Evolutionary conservation across 2,329 filamentous ascomycete genomes (phyloP), one percentile per base, ranked within the genome.

Genomic region (Zymoseptoria brevis): DNA sequence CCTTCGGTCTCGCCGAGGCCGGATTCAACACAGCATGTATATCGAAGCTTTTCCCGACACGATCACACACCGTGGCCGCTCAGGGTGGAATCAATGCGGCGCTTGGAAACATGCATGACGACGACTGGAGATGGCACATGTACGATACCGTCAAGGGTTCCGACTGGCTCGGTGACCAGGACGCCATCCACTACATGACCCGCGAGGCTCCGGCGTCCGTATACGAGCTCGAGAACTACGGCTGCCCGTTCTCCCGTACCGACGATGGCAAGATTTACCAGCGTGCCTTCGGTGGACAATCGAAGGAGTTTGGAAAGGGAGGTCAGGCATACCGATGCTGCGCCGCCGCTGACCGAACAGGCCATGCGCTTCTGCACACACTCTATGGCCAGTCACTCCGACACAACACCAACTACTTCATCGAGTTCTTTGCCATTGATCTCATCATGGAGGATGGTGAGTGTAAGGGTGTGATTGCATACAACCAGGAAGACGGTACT

Each of bases 371-470:
- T 68, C 86, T 99, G 56, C 94, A 99, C 83, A 99, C 94, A 24
- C 89, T 99, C 67, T 99, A 97, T 79, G 94, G 94, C 71, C 93
- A 96, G 81, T 96, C 92, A 57, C 85, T 97, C 62, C 84, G 90
- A 74, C 91, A 97, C 83, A 96, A 96, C 83, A 96, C 93, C 73
- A 96, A 96, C 82, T 99, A 96, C 84, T 97, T 99, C 80, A 96
- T 99, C 76, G 94, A 97, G 79, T 97, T 92, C 83, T 99, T 97
- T 76, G 94, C 92, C 70, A 84, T 96, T 67, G 94, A 97, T 75
- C 80, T 97, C 77, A 88, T 99, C 71, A 97, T 97, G 94, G 88
- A 96, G 79, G 89, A 95, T 71, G 93, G 93, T 62, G 89, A 93
- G 77, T 97, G 93, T 82, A 92, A 92, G 69, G 94, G 94, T 84